Conservation (phyloP, 768 basidiomycete genomes). For the Floccularia luteovirens region DNA sequence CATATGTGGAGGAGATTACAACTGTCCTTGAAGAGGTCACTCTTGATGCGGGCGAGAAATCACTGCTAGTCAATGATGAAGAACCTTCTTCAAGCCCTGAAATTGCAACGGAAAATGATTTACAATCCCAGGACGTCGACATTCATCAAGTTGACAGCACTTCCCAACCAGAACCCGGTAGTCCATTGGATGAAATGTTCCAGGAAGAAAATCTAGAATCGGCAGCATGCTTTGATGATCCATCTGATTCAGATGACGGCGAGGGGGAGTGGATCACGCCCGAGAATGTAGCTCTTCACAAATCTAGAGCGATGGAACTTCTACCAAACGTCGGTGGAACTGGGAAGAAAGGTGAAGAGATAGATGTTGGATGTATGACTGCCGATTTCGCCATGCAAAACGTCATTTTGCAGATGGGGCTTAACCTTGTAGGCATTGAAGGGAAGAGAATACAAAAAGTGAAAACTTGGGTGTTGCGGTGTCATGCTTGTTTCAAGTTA, state of each 20-base stretch:
- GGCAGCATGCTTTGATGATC: constrained; percentile 82
- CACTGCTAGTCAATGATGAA: no score
- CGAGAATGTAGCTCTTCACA: constrained; percentile 75
- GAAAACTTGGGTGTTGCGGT: constrained; percentile 93
- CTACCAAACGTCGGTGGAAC: constrained; percentile 42
- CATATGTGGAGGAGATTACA: no score
- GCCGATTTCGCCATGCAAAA: constrained; percentile 99
- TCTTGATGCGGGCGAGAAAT: no score
- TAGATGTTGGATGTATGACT: constrained; percentile 89
- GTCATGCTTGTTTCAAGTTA: constrained; percentile 99
- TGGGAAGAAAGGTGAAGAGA: constrained; percentile 26
- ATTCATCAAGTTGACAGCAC: no score
- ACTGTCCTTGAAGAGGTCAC: no score
- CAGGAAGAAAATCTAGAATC: constrained; percentile 22
- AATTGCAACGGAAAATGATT: no score
- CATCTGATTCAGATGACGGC: constrained; percentile 71
- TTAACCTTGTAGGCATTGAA: constrained; percentile 83
- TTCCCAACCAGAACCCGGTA: not conserved
- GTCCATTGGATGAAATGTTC: constrained; percentile 11
- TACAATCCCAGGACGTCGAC: not conserved
- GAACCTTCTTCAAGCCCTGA: no score
- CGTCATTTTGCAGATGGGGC: constrained; percentile 88
- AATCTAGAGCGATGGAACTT: constrained; percentile 80
- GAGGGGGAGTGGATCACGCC: constrained; percentile 98
- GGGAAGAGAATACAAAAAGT: constrained; percentile 87